Base-by-base conservation (phyloP, 1,139 yeast species). In the Candida pseudoviswanathii region DNA sequence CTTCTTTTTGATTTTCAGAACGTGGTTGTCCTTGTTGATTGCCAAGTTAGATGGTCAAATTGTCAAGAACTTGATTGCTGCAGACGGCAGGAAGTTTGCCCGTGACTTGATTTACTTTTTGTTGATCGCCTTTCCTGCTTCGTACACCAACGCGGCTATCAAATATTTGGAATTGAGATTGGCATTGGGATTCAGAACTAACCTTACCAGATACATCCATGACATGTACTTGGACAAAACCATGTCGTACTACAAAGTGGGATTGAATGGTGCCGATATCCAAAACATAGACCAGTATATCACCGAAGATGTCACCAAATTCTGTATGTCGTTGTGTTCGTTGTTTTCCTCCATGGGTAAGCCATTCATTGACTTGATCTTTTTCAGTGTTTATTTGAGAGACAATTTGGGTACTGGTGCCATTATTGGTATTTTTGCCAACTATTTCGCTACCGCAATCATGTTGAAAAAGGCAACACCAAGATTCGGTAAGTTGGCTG, bases 11-110 rank as follows among this genome's bases (percentile, higher is more conserved):
- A 75, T 89, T 30, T 75, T 90, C 55, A 78, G 98, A 67, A 92
- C 98, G 0, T 92, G 94, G 88, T 75, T 92, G 51, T 87, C 96
- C 30, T 75, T 92, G 51, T 71, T 91, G 51, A 91, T 92, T 41
- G 96, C 98, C 3, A 86, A 87, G 62, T 74, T 92, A 46, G 97
- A 92, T 67, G 97, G 97, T 61, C 94, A 89, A 63, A 87, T 92
- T 47, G 97, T 91, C 43, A 86, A 89, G 64, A 95, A 91, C 65
- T 80, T 92, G 63, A 90, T 92, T 59, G 87, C 92, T 32, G 92
- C 91, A 11, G 84, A 87, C 58, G 91, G 94, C 5, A 80, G 75
- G 56, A 86, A 86, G 52, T 91, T 92, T 59, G 65, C 85, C 41
- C 75, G 89, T 55, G 97, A 92, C 62, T 74, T 92, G 65, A 78